These are phyloP conservation scores for Annulohypoxylon moriforme DNA, from an alignment of 495 filamentous ascomycete species.

Conservation along the genomic window DNA sequence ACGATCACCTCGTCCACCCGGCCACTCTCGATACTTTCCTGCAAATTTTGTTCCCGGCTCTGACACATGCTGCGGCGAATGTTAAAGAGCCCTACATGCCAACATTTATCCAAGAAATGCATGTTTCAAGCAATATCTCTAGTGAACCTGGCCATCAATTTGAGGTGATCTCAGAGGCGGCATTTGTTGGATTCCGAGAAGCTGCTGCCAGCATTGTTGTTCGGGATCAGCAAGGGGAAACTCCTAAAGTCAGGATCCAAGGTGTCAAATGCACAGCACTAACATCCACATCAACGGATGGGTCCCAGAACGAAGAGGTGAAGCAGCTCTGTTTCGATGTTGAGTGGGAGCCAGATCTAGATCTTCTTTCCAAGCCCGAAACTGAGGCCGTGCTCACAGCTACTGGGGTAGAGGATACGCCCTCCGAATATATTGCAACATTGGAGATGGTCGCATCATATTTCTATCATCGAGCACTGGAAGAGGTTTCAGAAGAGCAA, in stretches of 20 bases:
- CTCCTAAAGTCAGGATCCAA: not conserved
- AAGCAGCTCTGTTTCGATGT: conserved; percentile 6
- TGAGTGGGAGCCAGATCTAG: conserved; percentile 2
- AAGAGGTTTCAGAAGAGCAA: conserved; percentile 10
- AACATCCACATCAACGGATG: conserved; percentile 3
- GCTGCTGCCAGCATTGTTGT: conserved; percentile 8
- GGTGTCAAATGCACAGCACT: conserved; percentile 1
- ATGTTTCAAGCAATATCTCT: conserved; percentile 5
- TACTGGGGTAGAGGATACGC: conserved; percentile 2
- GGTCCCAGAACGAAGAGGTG: not conserved
- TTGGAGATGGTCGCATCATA: conserved; percentile 6
- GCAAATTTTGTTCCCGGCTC: not conserved
- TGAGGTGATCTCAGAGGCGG: conserved; percentile 4
- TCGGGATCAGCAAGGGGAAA: not conserved
- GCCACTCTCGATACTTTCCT: conserved; percentile 58
- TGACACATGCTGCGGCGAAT: not conserved
- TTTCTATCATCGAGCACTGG: not conserved
- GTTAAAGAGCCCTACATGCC: conserved; percentile 6
- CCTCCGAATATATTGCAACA: not conserved
- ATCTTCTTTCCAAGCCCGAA: not conserved
- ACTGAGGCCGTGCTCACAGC: not conserved
- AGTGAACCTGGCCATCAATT: not conserved
- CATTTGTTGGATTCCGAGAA: conserved; percentile 4
- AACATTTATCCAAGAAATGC: conserved; percentile 5
- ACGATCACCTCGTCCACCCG: conserved; percentile 60